Evolutionary conservation across 768 basidiomycete genomes (phyloP), one percentile per base, ranked within the genome.

Genomic region (Boletellus ananiceps): DNA sequence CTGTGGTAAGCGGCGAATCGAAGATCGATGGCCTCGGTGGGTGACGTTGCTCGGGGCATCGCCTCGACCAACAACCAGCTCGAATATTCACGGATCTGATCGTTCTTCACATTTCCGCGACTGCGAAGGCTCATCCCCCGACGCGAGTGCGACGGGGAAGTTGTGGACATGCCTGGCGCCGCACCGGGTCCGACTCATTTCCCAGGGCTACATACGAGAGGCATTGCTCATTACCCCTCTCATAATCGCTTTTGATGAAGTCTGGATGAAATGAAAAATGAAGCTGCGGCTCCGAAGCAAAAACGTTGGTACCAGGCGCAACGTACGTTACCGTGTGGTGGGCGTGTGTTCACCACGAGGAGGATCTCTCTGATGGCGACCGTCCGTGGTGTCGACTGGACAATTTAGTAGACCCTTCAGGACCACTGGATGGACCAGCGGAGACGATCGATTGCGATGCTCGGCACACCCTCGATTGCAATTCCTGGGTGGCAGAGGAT

Each of bases 261-360:
- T 8, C 29, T 36, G 31, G 27, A 8, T 16, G 7, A 14, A 15
- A 14, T 15, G 37, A 5, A 18, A 18, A 44, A 59, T 56, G 47
- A 52, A 45, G 36, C 57, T 50, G 44, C 57, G 60, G 54, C 0
- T 40, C 60, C 59, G 60, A 60, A 48, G 31, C n/a, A 36, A 49
- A 44, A 44, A 47, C 51, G 51, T 39, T 57, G 51, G 32, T 50
- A 40, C 37, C 44, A 37, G 37, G 53, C 44, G 25, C 39, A 40
- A 59, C 47, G 47, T 51, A 51, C 40, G 42, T 25, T 47, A 35
- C 46, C 40, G 40, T 49, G 52, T 56, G 57, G 37, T 49, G 35
- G 23, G 34, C 43, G 37, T 46, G 40, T 52, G 54, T 59, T 36
- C 35, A 48, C 50, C 59, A 60, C 60, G 59, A 59, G 38, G 46